These are phyloP conservation scores for Aspergillus ellipticus DNA, from an alignment of 495 filamentous ascomycete genomes.

Conservation along the genomic window DNA sequence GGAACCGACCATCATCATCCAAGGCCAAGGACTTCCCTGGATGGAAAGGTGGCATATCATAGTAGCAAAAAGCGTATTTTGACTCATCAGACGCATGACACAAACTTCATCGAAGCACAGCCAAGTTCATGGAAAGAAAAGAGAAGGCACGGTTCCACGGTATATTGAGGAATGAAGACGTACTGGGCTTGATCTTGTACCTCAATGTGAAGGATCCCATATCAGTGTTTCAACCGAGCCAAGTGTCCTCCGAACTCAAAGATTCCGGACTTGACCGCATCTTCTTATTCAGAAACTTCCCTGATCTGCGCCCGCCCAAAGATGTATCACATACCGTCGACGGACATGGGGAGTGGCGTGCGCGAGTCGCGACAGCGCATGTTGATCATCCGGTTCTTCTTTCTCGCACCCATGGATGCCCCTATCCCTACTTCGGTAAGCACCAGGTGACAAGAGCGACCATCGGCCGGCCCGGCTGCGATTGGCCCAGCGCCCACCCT, in stretches of 20 bases:
- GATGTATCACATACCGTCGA: neutral
- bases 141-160: neutral
- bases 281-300: neutral
- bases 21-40: too few relatives aligned
- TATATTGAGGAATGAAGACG: too few relatives aligned
- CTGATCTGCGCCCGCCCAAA: neutral
- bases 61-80: too few relatives aligned
- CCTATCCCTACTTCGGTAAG: neutral
- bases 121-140: too few relatives aligned
- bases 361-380: neutral
- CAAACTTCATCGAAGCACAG: too few relatives aligned
- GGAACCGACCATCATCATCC: too few relatives aligned
- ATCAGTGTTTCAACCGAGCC: neutral
- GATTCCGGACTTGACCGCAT: neutral
- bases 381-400: neutral
- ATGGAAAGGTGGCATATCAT: too few relatives aligned
- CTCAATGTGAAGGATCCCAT: neutral
- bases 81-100: too few relatives aligned
- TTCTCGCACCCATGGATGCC: neutral
- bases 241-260: neutral
- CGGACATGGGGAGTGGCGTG: neutral
- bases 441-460: slow-evolving; percentile 1
- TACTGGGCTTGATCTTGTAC: neutral
- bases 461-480: neutral
- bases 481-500: neutral